phyloP scores from a whole-genome alignment of 495 filamentous ascomycete genomes.

The Tetracladium setigerum region DNA sequence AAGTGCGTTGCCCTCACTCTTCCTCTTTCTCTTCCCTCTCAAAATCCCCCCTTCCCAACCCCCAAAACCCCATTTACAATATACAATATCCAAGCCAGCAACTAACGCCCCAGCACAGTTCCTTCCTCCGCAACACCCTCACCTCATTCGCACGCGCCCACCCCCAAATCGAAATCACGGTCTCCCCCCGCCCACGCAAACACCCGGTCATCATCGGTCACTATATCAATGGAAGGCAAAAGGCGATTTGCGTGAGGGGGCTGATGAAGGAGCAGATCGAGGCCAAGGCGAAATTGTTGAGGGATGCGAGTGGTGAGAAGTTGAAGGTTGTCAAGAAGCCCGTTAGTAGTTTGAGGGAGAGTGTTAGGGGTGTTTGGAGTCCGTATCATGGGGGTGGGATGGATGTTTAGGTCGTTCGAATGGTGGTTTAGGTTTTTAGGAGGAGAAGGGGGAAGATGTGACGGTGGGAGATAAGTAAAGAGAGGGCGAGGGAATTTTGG shows the following conservation, averaged over 20 bases:
- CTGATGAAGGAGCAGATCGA: constrained; percentile 72
- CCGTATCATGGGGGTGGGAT: constrained; percentile 67
- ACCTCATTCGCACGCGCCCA: constrained; percentile 67
- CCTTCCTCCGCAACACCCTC: constrained; percentile 72
- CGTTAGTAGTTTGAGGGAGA: constrained; percentile 79
- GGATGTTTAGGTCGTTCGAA: constrained; percentile 11
- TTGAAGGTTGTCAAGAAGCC: constrained; percentile 70
- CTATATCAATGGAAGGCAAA: constrained; percentile 85
- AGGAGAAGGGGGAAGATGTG: background rate
- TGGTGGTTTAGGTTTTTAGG: constrained; percentile 2
- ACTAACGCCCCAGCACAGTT: constrained; percentile 45
- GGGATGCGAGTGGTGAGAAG: constrained; percentile 84
- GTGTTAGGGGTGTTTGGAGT: constrained; percentile 91
- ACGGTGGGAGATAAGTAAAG: no score
- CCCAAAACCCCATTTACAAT: no score
- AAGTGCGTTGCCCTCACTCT: constrained; percentile 53
- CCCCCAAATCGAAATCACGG: constrained; percentile 84
- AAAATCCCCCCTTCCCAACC: background rate
- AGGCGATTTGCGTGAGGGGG: constrained; percentile 83
- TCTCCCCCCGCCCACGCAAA: constrained; percentile 78
- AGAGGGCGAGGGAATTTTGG: background rate
- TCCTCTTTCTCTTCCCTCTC: background rate
- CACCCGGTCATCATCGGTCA: constrained; percentile 81
- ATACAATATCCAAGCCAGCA: no score
- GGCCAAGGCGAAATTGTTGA: constrained; percentile 71